Base-by-base conservation (phyloP, 106 monocot genomes). In the Dendrobium catenatum region DNA sequence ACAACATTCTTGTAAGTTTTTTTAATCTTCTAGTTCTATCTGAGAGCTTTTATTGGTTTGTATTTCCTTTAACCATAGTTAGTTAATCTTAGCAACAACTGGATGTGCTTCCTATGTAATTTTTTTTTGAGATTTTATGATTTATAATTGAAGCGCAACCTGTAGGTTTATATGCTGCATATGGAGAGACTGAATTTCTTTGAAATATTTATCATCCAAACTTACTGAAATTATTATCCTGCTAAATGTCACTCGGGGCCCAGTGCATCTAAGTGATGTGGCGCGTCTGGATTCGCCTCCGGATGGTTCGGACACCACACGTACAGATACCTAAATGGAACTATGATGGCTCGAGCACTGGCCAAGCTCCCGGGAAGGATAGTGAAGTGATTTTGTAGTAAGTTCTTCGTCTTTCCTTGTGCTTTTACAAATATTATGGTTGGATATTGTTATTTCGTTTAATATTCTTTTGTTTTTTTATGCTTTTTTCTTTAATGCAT, bases 381-480 rank as follows among this genome's bases (percentile, higher is more conserved):
- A 93, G 92, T 73, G 92, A 93, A 93, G 92, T 93, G n/a, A 90
- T 93, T 56, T 43, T 93, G 9, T 90, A 93, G 92, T 93, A 87
- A 79, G 88, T 66, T 51, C 16, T 70, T 70, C 29, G 13, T 70
- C 33, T 70, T 37, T 61, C 61, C 13, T 11, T 56, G 15, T 56
- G 46, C 9, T 46, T 46, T 9, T 46, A 46, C 9, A 46, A 56
- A 16, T 56, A 56, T 18, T 56, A 17, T 56, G 56, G 19, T 15
- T 56, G 19, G 9, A 46, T 46, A 46, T 46, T 46, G 16, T 51
- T 72, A 33, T 10, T 37, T 72, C 27, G 72, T 72, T 72, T 37
- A 37, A 29, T 18, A 11, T 40, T 72, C 40, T 37, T 6, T 66
- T 13, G 9, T 66, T 24, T 72, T 70, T 70, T 26, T 70, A 1